Evolutionary conservation across 345 rosid species (phyloP), one percentile per base, ranked within the genome.

Genomic region (Ceriops tagal): DNA sequence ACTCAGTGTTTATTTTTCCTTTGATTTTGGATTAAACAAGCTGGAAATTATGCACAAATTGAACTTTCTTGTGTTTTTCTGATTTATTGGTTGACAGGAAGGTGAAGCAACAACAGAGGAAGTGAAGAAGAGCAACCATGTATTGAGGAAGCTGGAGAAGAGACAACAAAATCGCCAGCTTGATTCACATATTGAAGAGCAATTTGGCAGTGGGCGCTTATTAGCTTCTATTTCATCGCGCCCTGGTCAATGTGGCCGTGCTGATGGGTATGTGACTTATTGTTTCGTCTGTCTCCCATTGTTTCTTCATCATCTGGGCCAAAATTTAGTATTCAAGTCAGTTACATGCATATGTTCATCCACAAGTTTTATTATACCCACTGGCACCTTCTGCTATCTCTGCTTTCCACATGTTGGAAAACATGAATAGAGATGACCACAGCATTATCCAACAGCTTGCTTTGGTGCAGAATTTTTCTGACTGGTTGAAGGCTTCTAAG

Each of bases 231-330:
- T 88, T 77, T 82, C 93, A 53, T 86, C 93, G 30, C 80, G 93
- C 67, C 93, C 93, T 32, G 93, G 93, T 35, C 93, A 88, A 47
- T 86, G 93, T 0, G 91, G 91, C 24, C 91, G 91, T 79, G 91
- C 89, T 62, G 93, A 88, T 64, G 93, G 93, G 93, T 88, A 78
- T 49, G 76, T 61, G 9, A 2, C 24, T 65, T 43, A 11, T 43
- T 11, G 49, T 43, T 43, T 43, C 18, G 13, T 43, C 26, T 35
- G 4, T 61, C 11, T 19, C 21, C 7, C 28, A 3, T 46, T 1
- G 19, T 28, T 66, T 1, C 15, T 13, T n/a, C 47, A 16, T 21
- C 8, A 26, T 43, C 49, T 43, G 9, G 59, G 6, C 31, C 31
- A 56, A 24, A 16, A 56, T 56, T 56, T 27, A 24, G 19, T 24